phyloP scores from a whole-genome alignment of 2,329 filamentous ascomycete genomes.

The Nothophoma quercina region DNA sequence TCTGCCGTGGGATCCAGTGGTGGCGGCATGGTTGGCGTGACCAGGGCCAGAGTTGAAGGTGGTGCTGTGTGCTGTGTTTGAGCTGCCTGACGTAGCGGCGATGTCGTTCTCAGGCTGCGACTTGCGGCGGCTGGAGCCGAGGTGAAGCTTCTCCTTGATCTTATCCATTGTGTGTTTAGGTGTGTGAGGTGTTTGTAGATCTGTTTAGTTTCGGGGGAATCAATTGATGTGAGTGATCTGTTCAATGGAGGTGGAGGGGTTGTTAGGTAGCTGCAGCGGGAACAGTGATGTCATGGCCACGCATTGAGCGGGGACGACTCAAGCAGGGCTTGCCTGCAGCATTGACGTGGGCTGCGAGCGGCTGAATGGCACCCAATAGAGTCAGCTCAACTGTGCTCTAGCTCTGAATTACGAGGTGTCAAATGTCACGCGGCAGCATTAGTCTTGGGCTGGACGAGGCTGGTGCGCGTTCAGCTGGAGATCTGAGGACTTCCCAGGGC shows the following conservation, averaged over 20 bases:
- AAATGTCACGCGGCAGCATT: constrained; percentile 11
- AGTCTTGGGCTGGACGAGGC: constrained; percentile 1
- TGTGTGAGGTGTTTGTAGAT: constrained; percentile 6
- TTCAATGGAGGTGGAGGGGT: constrained; percentile 12
- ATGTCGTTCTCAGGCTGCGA: constrained; percentile 36
- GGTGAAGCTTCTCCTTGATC: constrained; percentile 48
- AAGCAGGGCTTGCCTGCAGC: constrained; percentile 9
- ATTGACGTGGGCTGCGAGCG: constrained; percentile 4
- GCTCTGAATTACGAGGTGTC: constrained; percentile 7
- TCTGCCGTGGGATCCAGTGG: constrained; percentile 23
- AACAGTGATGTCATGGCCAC: constrained; percentile 7
- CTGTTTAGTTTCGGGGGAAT: constrained; percentile 5
- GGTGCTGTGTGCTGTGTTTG: constrained; percentile 18
- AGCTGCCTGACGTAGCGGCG: constrained; percentile 2
- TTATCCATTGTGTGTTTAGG: constrained; percentile 38
- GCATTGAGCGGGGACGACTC: constrained; percentile 12
- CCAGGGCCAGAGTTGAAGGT: constrained; percentile 18
- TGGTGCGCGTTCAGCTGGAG: constrained; percentile 2
- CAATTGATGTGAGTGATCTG: constrained; percentile 14
- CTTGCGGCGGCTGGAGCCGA: constrained; percentile 42
- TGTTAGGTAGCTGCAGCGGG: background rate
- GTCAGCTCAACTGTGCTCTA: background rate
- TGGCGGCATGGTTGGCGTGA: constrained; percentile 26
- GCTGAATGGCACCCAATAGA: constrained; percentile 3
- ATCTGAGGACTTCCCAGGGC: background rate